Percentiles rank a stretch among this genome's conserved stretches.
phyloP scores from a whole-genome alignment of 73 alveolate genomes.

The Paramecium sexaurelia region DNA sequence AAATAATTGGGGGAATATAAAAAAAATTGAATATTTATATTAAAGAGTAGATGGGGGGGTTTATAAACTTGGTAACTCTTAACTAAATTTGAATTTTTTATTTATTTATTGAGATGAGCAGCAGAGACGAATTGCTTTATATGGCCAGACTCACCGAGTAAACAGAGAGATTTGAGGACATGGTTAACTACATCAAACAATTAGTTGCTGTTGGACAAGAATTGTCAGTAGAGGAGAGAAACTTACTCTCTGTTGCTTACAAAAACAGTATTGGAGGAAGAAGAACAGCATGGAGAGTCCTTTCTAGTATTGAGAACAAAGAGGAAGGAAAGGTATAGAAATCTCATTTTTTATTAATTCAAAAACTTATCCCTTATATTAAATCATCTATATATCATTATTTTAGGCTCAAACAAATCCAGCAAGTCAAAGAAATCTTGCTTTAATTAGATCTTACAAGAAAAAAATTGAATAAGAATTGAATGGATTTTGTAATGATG shows the following conservation, averaged over 20 bases:
- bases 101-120: constrained; percentile 36
- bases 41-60: background rate
- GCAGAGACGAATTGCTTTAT: constrained; percentile 82
- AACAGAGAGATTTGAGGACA: constrained; percentile 91
- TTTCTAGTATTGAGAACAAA: constrained; percentile 78
- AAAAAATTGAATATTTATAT: background rate
- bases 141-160: constrained; percentile 89
- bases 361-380: background rate
- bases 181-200: constrained; percentile 86
- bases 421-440: constrained; percentile 67
- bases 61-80: background rate
- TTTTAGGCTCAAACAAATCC: constrained; percentile 36
- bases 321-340: constrained; percentile 76
- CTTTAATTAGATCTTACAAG: constrained; percentile 77
- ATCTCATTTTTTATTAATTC: background rate
- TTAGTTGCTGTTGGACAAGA: constrained; percentile 77
- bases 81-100: constrained; percentile 11
- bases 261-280: constrained; percentile 83
- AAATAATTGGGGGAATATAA: background rate
- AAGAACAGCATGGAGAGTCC: constrained; percentile 84
- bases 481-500: constrained; percentile 82
- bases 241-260: constrained; percentile 87
- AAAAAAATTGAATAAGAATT: constrained; percentile 88
- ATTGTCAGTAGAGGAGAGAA: constrained; percentile 86
- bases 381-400: background rate